These are phyloP conservation scores for Penstemon davidsonii DNA, from an alignment of 257 asterid genomes.

Conservation along the genomic window DNA sequence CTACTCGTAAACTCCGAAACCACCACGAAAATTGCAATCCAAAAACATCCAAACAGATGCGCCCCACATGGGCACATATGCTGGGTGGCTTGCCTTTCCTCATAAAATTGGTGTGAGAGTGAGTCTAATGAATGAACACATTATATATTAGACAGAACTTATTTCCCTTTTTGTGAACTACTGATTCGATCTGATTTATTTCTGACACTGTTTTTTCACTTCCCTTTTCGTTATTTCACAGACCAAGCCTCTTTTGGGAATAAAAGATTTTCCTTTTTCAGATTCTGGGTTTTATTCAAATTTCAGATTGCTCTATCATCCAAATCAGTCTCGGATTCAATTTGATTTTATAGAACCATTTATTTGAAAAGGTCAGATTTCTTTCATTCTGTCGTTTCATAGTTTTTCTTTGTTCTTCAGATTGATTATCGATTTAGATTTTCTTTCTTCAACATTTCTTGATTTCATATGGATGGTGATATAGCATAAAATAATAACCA, in stretches of 20 bases:
- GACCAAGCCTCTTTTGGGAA: not conserved
- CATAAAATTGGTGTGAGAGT: too few species aligned
- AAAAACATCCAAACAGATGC: too few species aligned
- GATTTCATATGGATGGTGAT: not conserved
- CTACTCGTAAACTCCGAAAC: too few species aligned
- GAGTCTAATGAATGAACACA: too few species aligned
- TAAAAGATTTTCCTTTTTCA: not conserved
- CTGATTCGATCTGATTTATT: not conserved
- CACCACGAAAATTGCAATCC: too few species aligned
- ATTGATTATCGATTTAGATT: not conserved
- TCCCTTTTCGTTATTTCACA: not conserved
- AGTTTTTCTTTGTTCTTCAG: too few species aligned
- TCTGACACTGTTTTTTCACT: constrained; percentile 29
- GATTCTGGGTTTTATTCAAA: not conserved
- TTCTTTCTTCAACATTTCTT: not conserved
- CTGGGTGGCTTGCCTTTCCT: too few species aligned
- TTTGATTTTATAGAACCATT: not conserved
- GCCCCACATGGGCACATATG: too few species aligned
- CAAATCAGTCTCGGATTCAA: not conserved
- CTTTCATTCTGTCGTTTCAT: not conserved
- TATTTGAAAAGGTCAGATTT: constrained; percentile 22
- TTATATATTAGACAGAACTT: too few species aligned
- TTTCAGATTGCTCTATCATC: constrained; percentile 16
- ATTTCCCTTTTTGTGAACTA: too few species aligned
- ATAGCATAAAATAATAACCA: not conserved